Evolutionary conservation across 176 grass and related monocot species (phyloP).

Genomic region (Typha latifolia): DNA sequence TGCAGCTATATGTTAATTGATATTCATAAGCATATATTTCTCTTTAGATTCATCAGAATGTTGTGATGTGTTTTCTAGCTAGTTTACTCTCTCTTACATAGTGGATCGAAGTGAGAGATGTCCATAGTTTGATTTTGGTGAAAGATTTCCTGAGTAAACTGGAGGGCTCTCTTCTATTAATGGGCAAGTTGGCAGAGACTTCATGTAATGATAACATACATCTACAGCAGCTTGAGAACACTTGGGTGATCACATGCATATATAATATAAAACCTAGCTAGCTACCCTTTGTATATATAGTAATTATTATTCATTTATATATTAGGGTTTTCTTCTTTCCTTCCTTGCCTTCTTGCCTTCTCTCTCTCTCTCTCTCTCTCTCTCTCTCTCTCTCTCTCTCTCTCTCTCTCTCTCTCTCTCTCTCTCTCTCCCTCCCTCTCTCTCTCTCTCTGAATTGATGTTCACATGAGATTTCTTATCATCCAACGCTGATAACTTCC

Average conservation of each 20-base stretch:
- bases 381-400: conserved; percentile 5
- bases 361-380: conserved; percentile 2
- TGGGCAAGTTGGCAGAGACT: neutral
- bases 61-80: no score
- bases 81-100: no score
- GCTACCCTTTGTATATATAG: neutral
- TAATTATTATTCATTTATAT: conserved; percentile 4
- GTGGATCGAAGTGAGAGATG: no score
- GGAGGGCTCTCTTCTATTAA: neutral
- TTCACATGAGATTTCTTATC: no score
- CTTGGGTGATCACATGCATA: no score
- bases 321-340: conserved; percentile 17
- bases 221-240: no score
- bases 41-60: no score
- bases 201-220: neutral
- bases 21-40: no score
- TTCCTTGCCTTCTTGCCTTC: conserved; percentile 13
- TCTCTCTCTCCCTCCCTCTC: conserved; percentile 8
- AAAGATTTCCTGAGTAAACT: neutral
- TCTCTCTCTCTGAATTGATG: neutral
- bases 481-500: no score
- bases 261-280: neutral
- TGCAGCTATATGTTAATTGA: no score
- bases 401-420: conserved; percentile 1
- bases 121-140: neutral